Evolutionary conservation across 2,329 filamentous ascomycete genomes (phyloP).

Genomic region (Hysterium pulicare): DNA sequence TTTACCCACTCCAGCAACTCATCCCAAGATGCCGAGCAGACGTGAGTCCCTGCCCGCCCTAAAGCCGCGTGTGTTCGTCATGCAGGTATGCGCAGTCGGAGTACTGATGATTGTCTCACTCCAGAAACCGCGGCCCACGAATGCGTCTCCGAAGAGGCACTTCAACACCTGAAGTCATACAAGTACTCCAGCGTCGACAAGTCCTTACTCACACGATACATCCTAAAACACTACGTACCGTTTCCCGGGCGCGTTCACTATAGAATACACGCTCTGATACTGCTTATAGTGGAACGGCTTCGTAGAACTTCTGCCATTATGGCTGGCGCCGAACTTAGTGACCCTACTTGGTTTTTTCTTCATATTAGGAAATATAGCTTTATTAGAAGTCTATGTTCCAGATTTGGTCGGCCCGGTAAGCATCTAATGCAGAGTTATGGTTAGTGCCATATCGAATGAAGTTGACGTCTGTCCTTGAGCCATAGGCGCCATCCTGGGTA

Average conservation of each 20-base stretch:
- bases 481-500: conserved; percentile 79
- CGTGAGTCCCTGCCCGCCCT: conserved; percentile 22
- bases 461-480: background rate
- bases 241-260: conserved; percentile 1
- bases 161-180: conserved; percentile 89
- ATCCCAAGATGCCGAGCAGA: conserved; percentile 32
- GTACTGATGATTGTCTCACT: conserved; percentile 4
- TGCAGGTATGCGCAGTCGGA: background rate
- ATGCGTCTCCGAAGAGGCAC: conserved; percentile 79
- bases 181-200: conserved; percentile 98
- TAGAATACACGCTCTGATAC: conserved; percentile 18
- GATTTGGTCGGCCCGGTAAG: conserved; percentile 85
- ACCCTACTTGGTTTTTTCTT: conserved; percentile 93
- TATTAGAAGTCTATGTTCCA: conserved; percentile 77
- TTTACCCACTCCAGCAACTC: conserved; percentile 34
- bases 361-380: conserved; percentile 78
- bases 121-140: conserved; percentile 64
- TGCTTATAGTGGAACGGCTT: conserved; percentile 85
- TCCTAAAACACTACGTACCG: conserved; percentile 93
- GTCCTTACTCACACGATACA: conserved; percentile 87
- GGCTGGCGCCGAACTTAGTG: conserved; percentile 97
- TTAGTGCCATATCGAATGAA: background rate
- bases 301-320: conserved; percentile 87
- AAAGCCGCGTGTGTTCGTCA: conserved; percentile 3
- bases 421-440: too few species aligned